A percentile compares a stretch with the other conserved stretches of the same genome.
These are phyloP conservation scores for Wickerhamomyces xylosicus DNA, from an alignment of 805 yeast genomes.

Conservation along the genomic window DNA sequence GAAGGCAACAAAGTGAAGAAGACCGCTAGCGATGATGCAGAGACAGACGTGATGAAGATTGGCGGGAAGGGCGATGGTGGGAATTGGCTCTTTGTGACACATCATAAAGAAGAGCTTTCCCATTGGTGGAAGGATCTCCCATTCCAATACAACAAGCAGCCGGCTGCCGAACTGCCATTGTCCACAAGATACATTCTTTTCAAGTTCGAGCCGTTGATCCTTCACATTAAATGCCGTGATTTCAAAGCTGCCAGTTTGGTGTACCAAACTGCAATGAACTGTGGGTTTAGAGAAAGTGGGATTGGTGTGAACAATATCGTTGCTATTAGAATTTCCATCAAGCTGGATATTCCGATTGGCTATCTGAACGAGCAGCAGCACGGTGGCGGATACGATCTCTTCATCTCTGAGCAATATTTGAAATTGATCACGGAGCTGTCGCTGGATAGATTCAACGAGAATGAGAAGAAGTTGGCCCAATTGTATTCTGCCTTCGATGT, in stretches of 20 bases:
- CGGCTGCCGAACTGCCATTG: constrained; percentile 3
- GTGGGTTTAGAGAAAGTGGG: constrained; percentile 85
- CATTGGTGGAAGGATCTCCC: constrained; percentile 34
- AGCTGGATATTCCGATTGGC: constrained; percentile 72
- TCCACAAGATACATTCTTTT: constrained; percentile 49
- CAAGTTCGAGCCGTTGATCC: constrained; percentile 78
- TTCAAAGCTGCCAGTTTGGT: constrained; percentile 45
- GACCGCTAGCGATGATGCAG: constrained; percentile 2
- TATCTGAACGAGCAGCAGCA: constrained; percentile 23
- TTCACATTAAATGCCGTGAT: constrained; percentile 74
- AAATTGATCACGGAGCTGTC: constrained; percentile 43
- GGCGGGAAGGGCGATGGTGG: constrained; percentile 91
- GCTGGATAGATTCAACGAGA: constrained; percentile 55
- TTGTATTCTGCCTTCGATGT: constrained; percentile 32
- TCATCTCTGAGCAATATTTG: constrained; percentile 46
- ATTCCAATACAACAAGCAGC: constrained; percentile 9
- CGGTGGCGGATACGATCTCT: constrained; percentile 20
- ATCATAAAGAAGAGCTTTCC: constrained; percentile 37
- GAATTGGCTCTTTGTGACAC: constrained; percentile 73
- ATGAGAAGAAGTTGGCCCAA: constrained; percentile 42
- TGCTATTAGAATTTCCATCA: constrained; percentile 67
- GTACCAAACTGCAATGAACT: constrained; percentile 64
- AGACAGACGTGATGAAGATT: constrained; percentile 23
- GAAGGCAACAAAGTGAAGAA: constrained; percentile 50
- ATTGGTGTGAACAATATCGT: constrained; percentile 72